Conservation (phyloP, 2,329 filamentous ascomycete genomes). For the Fusarium citri region DNA sequence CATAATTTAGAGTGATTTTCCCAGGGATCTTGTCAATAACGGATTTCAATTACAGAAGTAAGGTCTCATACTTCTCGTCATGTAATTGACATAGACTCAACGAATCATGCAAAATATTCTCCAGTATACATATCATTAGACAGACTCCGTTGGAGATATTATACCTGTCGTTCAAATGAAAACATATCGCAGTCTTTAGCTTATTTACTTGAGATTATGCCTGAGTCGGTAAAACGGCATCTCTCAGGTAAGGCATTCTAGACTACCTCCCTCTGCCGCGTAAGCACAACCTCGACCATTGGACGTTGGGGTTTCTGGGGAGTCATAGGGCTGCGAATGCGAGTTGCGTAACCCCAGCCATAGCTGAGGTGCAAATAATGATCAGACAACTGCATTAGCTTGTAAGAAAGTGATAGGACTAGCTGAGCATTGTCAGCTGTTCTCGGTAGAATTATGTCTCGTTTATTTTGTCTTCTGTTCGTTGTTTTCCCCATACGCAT, state of each 20-base stretch:
- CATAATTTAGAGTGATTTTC: slow-evolving; percentile 15
- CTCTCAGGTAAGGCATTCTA: slow-evolving; percentile 9
- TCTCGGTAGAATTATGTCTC: neutral
- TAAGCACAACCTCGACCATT: slow-evolving; percentile 36
- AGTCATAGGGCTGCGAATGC: slow-evolving; percentile 44
- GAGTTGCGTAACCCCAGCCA: slow-evolving; percentile 37
- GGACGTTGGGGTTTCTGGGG: slow-evolving; percentile 19
- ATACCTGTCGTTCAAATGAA: neutral
- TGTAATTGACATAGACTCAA: too few species aligned
- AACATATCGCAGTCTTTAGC: neutral
- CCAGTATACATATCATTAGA: neutral
- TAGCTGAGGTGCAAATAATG: neutral
- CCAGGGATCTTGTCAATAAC: neutral
- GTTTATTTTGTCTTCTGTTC: neutral
- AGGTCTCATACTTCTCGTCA: neutral
- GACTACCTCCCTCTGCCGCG: slow-evolving; percentile 38
- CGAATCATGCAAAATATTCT: neutral
- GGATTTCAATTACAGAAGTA: neutral
- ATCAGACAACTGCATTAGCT: neutral
- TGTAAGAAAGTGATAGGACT: neutral
- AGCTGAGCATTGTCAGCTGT: neutral
- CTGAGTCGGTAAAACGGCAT: slow-evolving; percentile 16
- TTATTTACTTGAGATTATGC: neutral
- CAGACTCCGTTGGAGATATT: neutral
- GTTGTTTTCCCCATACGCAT: neutral